These are phyloP conservation scores for Yarrowia yakushimensis DNA, from an alignment of 805 yeast genomes.

Conservation along the genomic window DNA sequence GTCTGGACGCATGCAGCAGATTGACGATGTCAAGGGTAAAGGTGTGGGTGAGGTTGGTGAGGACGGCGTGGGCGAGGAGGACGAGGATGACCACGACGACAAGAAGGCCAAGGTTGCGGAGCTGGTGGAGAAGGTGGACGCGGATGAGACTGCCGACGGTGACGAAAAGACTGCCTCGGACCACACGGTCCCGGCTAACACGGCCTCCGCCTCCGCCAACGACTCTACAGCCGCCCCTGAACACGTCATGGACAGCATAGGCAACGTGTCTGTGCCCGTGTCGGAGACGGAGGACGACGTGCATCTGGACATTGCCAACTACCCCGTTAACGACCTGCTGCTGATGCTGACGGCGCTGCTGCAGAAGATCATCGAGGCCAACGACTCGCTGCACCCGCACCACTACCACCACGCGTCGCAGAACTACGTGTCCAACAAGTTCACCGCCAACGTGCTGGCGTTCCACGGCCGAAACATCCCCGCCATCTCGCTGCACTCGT, in stretches of 20 bases:
- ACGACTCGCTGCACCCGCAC: constrained; percentile 76
- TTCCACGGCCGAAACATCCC: constrained; percentile 96
- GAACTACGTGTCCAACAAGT: constrained; percentile 31
- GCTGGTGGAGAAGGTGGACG: neutral
- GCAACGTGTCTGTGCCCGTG: neutral
- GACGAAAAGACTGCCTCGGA: neutral
- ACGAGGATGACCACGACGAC: neutral
- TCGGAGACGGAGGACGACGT: neutral
- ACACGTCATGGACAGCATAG: constrained; percentile 9
- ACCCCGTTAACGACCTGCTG: constrained; percentile 75
- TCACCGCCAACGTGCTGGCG: constrained; percentile 55
- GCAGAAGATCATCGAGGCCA: constrained; percentile 84
- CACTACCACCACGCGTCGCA: constrained; percentile 46
- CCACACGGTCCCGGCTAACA: no score
- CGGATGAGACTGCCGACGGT: neutral
- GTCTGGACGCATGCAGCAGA: constrained; percentile 27
- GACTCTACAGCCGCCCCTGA: neutral
- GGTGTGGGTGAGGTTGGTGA: neutral
- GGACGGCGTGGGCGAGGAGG: neutral
- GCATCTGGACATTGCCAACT: constrained; percentile 67
- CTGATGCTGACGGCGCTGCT: constrained; percentile 81
- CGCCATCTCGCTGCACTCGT: constrained; percentile 87
- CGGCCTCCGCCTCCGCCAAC: neutral
- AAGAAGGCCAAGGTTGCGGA: constrained; percentile 3
- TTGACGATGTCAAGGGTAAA: constrained; percentile 4